phyloP scores from a whole-genome alignment of 768 basidiomycete species.

The Vararia minispora region DNA sequence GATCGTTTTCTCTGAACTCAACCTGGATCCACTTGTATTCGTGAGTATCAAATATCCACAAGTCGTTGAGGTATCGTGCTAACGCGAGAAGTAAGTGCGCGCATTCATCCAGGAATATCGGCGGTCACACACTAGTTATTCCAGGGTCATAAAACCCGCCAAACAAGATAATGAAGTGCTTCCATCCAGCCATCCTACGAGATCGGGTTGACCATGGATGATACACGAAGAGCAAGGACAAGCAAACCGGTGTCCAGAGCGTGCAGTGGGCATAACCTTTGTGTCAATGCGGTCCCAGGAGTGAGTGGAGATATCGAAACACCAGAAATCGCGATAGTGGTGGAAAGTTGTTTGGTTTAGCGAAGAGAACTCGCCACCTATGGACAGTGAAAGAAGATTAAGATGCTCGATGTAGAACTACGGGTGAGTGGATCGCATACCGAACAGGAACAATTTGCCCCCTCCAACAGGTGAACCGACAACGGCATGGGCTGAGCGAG shows the following conservation, averaged over 20 bases:
- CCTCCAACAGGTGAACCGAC: slow-evolving; percentile 66
- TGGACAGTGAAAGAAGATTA: neutral
- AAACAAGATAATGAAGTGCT: slow-evolving; percentile 77
- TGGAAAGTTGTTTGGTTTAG: slow-evolving; percentile 76
- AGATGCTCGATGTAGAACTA: neutral
- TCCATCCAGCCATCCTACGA: slow-evolving; percentile 81
- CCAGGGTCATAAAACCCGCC: slow-evolving; percentile 90
- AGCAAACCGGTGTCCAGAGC: slow-evolving; percentile 71
- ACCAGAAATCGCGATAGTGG: slow-evolving; percentile 86
- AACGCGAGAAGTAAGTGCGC: neutral
- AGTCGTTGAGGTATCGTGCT: slow-evolving; percentile 77
- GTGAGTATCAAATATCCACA: slow-evolving; percentile 80
- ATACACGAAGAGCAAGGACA: neutral
- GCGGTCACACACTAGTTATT: slow-evolving; percentile 47
- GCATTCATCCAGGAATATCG: neutral
- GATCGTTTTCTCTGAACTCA: slow-evolving; percentile 59
- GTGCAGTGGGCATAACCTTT: slow-evolving; percentile 64
- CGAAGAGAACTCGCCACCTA: slow-evolving; percentile 82
- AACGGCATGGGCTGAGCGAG: slow-evolving; percentile 79
- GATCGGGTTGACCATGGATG: neutral
- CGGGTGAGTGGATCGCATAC: slow-evolving; percentile 23
- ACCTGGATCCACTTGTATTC: slow-evolving; percentile 81
- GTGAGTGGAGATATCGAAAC: slow-evolving; percentile 69
- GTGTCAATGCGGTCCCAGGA: slow-evolving; percentile 87
- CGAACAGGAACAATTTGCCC: slow-evolving; percentile 79